phyloP scores from a whole-genome alignment of 2,329 filamentous ascomycete genomes.

The Arthrobotrys sinensis region DNA sequence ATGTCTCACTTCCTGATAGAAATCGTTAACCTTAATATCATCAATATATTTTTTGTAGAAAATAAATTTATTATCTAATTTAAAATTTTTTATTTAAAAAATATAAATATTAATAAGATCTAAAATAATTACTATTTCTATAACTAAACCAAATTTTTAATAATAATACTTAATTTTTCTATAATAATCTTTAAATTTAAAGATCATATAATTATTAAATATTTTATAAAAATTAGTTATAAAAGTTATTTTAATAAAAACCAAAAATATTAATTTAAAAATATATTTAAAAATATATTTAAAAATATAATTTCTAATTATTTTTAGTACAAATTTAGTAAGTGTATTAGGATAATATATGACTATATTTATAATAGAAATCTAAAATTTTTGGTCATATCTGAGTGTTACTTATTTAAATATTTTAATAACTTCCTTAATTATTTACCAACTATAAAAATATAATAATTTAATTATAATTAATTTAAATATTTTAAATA shows the following conservation, averaged over 20 bases:
- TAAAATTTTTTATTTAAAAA: not conserved
- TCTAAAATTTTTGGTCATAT: not conserved
- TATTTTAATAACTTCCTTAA: not conserved
- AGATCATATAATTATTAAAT: not conserved
- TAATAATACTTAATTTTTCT: not conserved
- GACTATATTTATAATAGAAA: not conserved
- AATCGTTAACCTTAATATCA: not conserved
- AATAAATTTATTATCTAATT: not conserved
- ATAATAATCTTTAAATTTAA: slow-evolving; percentile 2
- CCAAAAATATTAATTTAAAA: not conserved
- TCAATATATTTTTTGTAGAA: not conserved
- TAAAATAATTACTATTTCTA: not conserved
- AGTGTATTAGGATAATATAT: not conserved
- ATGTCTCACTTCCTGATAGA: too few relatives aligned
- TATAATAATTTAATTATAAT: not conserved
- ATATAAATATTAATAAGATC: not conserved
- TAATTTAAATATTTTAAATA: not conserved
- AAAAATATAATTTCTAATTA: not conserved
- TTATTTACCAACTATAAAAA: not conserved
- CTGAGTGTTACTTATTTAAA: not conserved
- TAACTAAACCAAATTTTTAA: not conserved
- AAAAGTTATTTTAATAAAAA: not conserved
- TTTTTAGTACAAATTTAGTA: not conserved
- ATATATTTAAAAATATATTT: not conserved
- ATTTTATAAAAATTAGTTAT: not conserved